Conservation (phyloP, 768 basidiomycete genomes). For the Calocybe cyanea region DNA sequence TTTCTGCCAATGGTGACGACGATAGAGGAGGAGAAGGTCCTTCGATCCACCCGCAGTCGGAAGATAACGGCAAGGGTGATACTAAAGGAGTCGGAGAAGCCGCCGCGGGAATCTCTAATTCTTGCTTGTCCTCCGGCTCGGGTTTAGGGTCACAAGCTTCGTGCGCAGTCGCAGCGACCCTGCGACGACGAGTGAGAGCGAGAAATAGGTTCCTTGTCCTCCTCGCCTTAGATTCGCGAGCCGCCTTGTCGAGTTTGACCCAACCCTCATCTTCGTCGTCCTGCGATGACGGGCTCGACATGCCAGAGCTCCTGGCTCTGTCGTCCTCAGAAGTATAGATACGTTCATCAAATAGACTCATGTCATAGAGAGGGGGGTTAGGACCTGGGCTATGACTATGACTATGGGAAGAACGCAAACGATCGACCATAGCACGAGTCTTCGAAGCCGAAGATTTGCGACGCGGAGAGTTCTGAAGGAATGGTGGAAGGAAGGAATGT, state of each 20-base stretch:
- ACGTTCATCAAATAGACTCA: slow-evolving; percentile 28
- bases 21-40: slow-evolving; percentile 19
- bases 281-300: slow-evolving; percentile 27
- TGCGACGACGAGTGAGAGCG: slow-evolving; percentile 37
- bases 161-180: slow-evolving; percentile 32
- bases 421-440: slow-evolving; percentile 59
- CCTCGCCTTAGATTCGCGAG: slow-evolving; percentile 30
- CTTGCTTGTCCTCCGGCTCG: slow-evolving; percentile 5
- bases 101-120: slow-evolving; percentile 10
- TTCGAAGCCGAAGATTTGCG: slow-evolving; percentile 44
- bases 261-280: slow-evolving; percentile 44
- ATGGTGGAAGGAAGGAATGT: slow-evolving; percentile 42
- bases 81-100: slow-evolving; percentile 23
- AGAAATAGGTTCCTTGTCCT: slow-evolving; percentile 40
- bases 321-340: slow-evolving; percentile 38
- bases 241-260: slow-evolving; percentile 27
- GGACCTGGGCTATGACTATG: slow-evolving; percentile 28
- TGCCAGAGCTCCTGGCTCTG: slow-evolving; percentile 25
- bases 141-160: slow-evolving; percentile 15
- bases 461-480: slow-evolving; percentile 39
- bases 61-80: slow-evolving; percentile 21
- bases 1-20: slow-evolving; percentile 8
- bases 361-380: slow-evolving; percentile 29
- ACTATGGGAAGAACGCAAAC: slow-evolving; percentile 35
- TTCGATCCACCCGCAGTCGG: slow-evolving; percentile 38